A percentile compares a stretch with the other conserved stretches of the same genome.
phyloP scores from a whole-genome alignment of 352 stramenopile species.

The Globisporangium lucens region DNA sequence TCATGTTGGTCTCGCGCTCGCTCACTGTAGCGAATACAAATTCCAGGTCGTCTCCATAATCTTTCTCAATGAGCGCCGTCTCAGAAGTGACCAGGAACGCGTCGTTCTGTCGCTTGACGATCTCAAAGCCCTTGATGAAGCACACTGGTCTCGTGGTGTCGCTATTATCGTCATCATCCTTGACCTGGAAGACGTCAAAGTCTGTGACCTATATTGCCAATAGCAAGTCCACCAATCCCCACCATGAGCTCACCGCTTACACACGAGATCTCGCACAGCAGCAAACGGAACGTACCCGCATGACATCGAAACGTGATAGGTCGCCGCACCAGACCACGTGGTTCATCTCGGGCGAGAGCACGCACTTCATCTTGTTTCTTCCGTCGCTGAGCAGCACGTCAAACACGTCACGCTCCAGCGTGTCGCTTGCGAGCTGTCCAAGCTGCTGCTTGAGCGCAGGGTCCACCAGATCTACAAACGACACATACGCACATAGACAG shows the following conservation, averaged over 20 bases:
- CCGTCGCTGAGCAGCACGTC: constrained; percentile 70
- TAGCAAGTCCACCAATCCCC: neutral
- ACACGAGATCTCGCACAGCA: neutral
- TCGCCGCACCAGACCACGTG: constrained; percentile 38
- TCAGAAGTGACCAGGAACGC: constrained; percentile 5
- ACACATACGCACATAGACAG: neutral
- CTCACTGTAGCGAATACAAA: constrained; percentile 33
- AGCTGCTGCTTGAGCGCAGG: constrained; percentile 38
- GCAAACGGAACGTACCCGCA: constrained; percentile 24
- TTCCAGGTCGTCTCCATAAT: constrained; percentile 19
- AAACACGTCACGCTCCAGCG: constrained; percentile 38
- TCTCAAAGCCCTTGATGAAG: constrained; percentile 21
- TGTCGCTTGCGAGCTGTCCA: constrained; percentile 8
- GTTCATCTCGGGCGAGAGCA: constrained; percentile 38
- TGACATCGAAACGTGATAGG: constrained; percentile 26
- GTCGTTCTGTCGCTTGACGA: neutral
- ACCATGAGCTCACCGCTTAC: neutral
- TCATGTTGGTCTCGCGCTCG: constrained; percentile 37
- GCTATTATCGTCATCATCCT: neutral
- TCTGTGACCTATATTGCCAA: constrained; percentile 5
- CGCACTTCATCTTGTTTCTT: constrained; percentile 33
- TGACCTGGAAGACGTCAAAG: constrained; percentile 4
- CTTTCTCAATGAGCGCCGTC: neutral
- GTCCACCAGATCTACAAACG: constrained; percentile 43
- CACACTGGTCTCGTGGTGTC: constrained; percentile 13